Conservation (phyloP, 106 monocot genomes). For the Phalaenopsis aphrodite region DNA sequence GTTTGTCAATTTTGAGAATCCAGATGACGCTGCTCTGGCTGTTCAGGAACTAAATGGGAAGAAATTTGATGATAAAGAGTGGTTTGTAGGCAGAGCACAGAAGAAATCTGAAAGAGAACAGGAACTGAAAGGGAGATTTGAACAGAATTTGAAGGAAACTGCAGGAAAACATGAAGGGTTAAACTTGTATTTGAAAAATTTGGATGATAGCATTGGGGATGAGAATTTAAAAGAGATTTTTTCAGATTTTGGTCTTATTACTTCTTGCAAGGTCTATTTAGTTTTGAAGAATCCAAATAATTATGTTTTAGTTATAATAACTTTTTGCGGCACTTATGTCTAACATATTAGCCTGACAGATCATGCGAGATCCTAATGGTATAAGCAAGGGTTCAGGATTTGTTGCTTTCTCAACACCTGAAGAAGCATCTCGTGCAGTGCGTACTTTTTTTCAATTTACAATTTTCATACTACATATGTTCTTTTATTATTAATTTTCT, state of each 20-base stretch:
- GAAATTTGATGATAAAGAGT: constrained; percentile 60
- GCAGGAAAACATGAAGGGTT: constrained; percentile 55
- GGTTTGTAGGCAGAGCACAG: constrained; percentile 67
- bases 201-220: constrained; percentile 72
- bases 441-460: constrained; percentile 12
- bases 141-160: constrained; percentile 40
- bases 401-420: constrained; percentile 78
- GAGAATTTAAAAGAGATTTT: constrained; percentile 50
- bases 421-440: constrained; percentile 79
- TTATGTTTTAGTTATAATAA: neutral
- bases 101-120: constrained; percentile 65
- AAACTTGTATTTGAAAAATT: constrained; percentile 65
- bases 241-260: constrained; percentile 49
- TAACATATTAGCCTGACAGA: constrained; percentile 20
- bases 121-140: constrained; percentile 59
- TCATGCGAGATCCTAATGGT: constrained; percentile 87
- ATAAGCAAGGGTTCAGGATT: constrained; percentile 90
- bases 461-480: neutral
- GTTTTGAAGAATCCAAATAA: neutral
- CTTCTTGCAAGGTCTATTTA: constrained; percentile 55
- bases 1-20: constrained; percentile 65
- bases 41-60: constrained; percentile 67
- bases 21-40: constrained; percentile 57
- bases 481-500: neutral
- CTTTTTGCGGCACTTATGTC: constrained; percentile 1